phyloP scores from a whole-genome alignment of 2,329 filamentous ascomycete genomes.

The Exserohilum turcica region DNA sequence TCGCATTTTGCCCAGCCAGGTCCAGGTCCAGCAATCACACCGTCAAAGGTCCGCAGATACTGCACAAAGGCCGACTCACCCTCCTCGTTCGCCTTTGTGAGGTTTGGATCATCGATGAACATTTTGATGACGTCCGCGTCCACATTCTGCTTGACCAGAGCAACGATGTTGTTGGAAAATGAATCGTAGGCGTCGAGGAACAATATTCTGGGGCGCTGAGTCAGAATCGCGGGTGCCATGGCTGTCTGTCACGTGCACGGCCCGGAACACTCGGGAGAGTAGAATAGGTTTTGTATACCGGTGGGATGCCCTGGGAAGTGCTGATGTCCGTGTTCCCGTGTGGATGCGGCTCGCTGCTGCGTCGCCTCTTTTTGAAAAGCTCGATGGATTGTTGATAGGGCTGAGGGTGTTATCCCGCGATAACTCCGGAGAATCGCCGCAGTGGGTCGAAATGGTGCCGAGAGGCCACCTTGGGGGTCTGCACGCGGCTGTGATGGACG shows the following conservation, averaged over 20 bases:
- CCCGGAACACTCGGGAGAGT: not conserved
- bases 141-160: conserved; percentile 74
- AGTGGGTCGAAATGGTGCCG: conserved; percentile 4
- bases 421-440: conserved; percentile 15
- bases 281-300: not conserved
- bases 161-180: conserved; percentile 93
- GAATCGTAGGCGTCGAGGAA: conserved; percentile 97
- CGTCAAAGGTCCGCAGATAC: conserved; percentile 70
- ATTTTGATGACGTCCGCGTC: conserved; percentile 71
- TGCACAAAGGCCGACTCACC: conserved; percentile 45
- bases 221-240: conserved; percentile 39
- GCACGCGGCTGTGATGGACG: not conserved
- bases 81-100: conserved; percentile 6
- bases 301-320: no score
- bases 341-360: not conserved
- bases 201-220: conserved; percentile 62
- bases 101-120: conserved; percentile 62
- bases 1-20: conserved; percentile 77
- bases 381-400: conserved; percentile 11
- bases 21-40: conserved; percentile 87
- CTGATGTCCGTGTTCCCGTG: not conserved
- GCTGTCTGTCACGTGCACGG: not conserved
- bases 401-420: conserved; percentile 19
- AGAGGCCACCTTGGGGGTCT: not conserved
- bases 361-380: conserved; percentile 15